Evolutionary conservation across 345 rosid genomes (phyloP).

Genomic region (Populus pruinosa): DNA sequence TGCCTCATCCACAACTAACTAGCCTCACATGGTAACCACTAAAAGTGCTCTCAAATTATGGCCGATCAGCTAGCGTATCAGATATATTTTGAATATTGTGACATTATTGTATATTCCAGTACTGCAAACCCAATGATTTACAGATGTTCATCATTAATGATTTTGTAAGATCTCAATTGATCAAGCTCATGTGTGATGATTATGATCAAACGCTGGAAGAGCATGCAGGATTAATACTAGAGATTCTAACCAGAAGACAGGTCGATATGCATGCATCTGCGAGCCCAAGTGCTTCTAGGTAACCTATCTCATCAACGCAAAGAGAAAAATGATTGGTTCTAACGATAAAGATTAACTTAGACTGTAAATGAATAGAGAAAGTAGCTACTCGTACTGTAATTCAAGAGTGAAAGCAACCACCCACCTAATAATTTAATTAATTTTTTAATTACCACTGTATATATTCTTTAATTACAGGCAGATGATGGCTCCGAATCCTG

Average conservation of each 20-base stretch:
- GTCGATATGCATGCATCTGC: slow-evolving; percentile 8
- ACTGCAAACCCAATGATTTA: background rate
- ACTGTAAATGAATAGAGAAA: background rate
- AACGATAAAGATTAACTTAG: background rate
- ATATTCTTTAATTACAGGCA: background rate
- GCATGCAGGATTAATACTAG: background rate
- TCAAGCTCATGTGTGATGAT: slow-evolving; percentile 3
- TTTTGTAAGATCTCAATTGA: slow-evolving; percentile 8
- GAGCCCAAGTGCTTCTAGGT: slow-evolving; percentile 15
- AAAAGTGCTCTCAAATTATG: background rate
- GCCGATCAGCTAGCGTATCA: background rate
- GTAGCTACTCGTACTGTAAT: background rate
- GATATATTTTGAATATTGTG: background rate
- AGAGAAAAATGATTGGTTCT: slow-evolving; percentile 1
- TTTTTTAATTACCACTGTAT: background rate
- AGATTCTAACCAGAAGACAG: background rate
- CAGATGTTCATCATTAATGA: slow-evolving; percentile 3
- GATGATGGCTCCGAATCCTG: background rate
- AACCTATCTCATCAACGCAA: slow-evolving; percentile 16
- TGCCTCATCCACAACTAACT: slow-evolving; percentile 9
- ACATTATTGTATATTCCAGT: background rate
- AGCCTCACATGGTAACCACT: slow-evolving; percentile 13
- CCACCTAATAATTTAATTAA: background rate
- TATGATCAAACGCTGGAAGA: background rate
- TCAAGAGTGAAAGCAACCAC: background rate